A percentile compares a stretch with the other conserved stretches of the same genome.
Conservation (phyloP, 1,284 basidiomycete species). For the Leccinum ponderosum region DNA sequence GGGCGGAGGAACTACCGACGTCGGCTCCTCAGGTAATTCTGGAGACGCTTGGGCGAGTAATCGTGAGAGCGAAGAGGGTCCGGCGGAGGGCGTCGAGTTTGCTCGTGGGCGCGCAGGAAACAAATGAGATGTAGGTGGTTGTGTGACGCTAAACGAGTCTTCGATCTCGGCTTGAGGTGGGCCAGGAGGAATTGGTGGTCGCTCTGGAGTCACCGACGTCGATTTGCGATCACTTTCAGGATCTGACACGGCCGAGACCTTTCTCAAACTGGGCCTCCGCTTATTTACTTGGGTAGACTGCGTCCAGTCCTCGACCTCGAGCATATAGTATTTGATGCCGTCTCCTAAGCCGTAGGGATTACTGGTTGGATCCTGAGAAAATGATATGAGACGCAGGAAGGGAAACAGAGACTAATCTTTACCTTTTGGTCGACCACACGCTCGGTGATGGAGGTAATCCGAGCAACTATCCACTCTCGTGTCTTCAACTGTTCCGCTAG, state of each 20-base stretch:
- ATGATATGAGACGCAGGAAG: conserved; percentile 9
- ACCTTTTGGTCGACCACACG: conserved; percentile 82
- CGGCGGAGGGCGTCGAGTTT: conserved; percentile 65
- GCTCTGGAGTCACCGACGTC: conserved; percentile 37
- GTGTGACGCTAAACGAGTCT: conserved; percentile 60
- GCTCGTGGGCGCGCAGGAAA: conserved; percentile 63
- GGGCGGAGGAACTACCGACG: conserved; percentile 33
- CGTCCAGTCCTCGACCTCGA: conserved; percentile 93
- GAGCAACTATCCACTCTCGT: conserved; percentile 92
- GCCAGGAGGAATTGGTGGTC: conserved; percentile 40
- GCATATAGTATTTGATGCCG: conserved; percentile 90
- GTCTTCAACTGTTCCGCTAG: conserved; percentile 84
- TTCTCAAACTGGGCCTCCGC: conserved; percentile 54
- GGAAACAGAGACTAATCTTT: conserved; percentile 22
- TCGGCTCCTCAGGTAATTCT: conserved; percentile 34
- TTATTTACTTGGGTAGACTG: conserved; percentile 65
- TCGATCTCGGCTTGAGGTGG: conserved; percentile 69
- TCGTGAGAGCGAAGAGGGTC: conserved; percentile 74
- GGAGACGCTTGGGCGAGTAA: conserved; percentile 68
- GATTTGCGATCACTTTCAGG: conserved; percentile 34
- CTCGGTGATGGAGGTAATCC: conserved; percentile 87
- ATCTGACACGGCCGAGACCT: conserved; percentile 45
- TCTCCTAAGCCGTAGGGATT: conserved; percentile 84
- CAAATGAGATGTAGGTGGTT: conserved; percentile 61
- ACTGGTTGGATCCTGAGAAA: conserved; percentile 61